Conservation (phyloP, 345 rosid genomes). For the Trapa bicornis region DNA sequence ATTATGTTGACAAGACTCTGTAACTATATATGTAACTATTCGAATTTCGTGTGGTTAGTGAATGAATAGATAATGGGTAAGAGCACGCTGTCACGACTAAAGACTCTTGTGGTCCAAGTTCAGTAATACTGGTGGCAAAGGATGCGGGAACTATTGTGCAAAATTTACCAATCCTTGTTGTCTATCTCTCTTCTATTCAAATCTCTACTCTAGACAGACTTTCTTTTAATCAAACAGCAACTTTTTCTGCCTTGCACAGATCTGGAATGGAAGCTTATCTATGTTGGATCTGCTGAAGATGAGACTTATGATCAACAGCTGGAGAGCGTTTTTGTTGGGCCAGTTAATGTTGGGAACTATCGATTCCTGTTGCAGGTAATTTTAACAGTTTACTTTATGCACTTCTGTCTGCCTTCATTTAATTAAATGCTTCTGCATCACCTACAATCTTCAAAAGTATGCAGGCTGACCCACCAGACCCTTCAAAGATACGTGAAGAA, state of each 20-base stretch:
- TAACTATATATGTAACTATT: too few species aligned
- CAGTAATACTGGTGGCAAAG: too few species aligned
- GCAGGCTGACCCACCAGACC: constrained; percentile 90
- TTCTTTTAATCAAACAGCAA: background rate
- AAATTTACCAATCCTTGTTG: too few species aligned
- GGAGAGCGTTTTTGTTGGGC: constrained; percentile 87
- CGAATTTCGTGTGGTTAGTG: background rate
- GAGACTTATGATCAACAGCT: constrained; percentile 73
- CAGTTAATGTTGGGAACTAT: constrained; percentile 83
- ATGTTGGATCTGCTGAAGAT: constrained; percentile 94
- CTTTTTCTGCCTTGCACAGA: constrained; percentile 25
- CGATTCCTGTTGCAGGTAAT: constrained; percentile 71
- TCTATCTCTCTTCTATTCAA: too few species aligned
- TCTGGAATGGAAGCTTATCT: constrained; percentile 88
- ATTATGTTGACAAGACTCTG: too few species aligned
- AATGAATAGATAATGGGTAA: background rate
- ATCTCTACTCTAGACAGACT: background rate
- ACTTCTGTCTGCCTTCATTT: background rate
- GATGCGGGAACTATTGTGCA: background rate
- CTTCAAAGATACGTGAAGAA: constrained; percentile 72
- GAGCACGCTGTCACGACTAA: too few species aligned
- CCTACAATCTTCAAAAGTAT: constrained; percentile 5
- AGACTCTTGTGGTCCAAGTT: too few species aligned
- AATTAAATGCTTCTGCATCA: background rate
- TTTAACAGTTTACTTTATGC: constrained; percentile 4